Evolutionary conservation across 371 early-diverging fungal genomes (phyloP).

Genomic region (Gilbertella persicaria): DNA sequence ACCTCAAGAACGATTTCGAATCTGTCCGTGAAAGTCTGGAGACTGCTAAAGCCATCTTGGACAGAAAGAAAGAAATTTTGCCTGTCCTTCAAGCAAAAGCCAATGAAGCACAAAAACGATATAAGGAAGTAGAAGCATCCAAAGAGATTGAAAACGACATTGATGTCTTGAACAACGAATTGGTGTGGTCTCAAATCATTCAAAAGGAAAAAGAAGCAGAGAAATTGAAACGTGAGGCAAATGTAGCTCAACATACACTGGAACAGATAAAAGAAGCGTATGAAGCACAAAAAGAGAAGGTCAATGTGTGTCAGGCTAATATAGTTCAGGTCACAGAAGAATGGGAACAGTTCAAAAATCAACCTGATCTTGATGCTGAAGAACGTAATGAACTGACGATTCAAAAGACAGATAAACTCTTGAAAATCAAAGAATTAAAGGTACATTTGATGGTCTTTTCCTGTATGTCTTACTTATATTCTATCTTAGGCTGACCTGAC

Average conservation of each 20-base stretch:
- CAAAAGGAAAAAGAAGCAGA: constrained; percentile 55
- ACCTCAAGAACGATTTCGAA: constrained; percentile 74
- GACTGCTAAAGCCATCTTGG: constrained; percentile 56
- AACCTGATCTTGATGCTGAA: constrained; percentile 8
- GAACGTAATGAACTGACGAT: neutral
- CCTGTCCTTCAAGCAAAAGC: constrained; percentile 65
- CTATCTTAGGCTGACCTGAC: constrained; percentile 6
- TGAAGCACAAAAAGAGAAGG: constrained; percentile 5
- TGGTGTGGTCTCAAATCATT: constrained; percentile 78
- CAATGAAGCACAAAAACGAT: constrained; percentile 59
- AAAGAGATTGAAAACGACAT: constrained; percentile 64
- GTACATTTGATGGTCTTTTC: neutral
- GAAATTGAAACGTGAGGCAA: constrained; percentile 30
- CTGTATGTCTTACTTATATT: neutral
- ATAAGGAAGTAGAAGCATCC: constrained; percentile 66
- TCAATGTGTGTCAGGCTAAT: neutral
- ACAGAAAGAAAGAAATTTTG: constrained; percentile 55
- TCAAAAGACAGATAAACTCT: neutral
- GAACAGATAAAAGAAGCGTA: constrained; percentile 21
- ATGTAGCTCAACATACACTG: constrained; percentile 8
- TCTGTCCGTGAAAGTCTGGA: constrained; percentile 69
- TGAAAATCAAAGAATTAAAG: constrained; percentile 5
- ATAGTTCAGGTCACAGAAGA: constrained; percentile 11
- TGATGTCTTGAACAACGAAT: constrained; percentile 62
- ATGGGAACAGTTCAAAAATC: constrained; percentile 6